phyloP scores from a whole-genome alignment of 176 grass and related monocot species.

The Elymus sibiricus region DNA sequence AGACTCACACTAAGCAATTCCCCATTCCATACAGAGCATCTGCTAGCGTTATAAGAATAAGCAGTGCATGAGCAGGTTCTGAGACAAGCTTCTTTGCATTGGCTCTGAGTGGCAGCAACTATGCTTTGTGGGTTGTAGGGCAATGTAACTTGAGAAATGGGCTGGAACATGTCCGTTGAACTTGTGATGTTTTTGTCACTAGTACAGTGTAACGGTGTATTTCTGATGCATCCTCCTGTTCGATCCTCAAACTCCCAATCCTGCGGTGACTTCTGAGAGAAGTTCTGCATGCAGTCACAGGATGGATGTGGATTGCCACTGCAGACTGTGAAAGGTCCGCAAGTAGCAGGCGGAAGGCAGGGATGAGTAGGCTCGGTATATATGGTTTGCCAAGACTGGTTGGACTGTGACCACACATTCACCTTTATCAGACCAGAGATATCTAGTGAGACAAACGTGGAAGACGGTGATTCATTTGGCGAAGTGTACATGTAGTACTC shows the following conservation, averaged over 20 bases:
- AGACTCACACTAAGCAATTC: background rate
- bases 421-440: slow-evolving; percentile 6
- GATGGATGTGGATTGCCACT: background rate
- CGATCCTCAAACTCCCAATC: background rate
- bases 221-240: background rate
- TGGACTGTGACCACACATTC: background rate
- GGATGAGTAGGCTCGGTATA: background rate
- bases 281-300: background rate
- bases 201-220: background rate
- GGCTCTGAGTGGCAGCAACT: background rate
- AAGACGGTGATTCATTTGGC: background rate
- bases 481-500: slow-evolving; percentile 9
- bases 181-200: background rate
- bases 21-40: background rate
- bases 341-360: background rate
- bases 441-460: background rate
- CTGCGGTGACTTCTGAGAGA: background rate
- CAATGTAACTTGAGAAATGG: background rate
- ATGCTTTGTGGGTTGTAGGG: background rate
- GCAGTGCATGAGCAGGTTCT: background rate
- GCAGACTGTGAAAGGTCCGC: background rate
- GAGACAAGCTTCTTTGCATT: background rate
- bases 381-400: background rate
- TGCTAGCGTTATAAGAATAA: background rate
- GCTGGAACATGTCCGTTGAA: background rate